These are phyloP conservation scores for Physaria fendleri DNA, from an alignment of 345 rosid genomes.

Conservation along the genomic window DNA sequence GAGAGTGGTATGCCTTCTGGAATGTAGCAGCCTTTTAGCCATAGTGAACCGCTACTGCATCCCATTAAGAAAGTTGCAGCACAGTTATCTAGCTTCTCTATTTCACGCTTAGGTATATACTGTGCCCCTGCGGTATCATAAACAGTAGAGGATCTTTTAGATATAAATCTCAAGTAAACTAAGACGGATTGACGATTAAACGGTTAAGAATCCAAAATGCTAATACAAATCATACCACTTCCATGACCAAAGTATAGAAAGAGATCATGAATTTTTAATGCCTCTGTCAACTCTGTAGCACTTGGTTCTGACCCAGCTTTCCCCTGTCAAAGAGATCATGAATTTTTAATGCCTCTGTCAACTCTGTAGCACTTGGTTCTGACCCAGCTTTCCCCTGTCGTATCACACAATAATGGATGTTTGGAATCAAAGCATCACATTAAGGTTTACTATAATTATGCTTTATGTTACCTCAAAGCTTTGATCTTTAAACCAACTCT, in stretches of 20 bases:
- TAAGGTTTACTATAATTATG: not conserved
- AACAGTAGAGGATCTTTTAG: not conserved
- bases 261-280: no score
- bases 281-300: no score
- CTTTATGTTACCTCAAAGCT: slow-evolving; percentile 61
- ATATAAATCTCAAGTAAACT: slow-evolving; percentile 9
- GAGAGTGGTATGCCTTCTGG: slow-evolving; percentile 75
- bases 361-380: slow-evolving; percentile 61
- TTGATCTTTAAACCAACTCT: slow-evolving; percentile 75
- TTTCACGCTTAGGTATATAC: slow-evolving; percentile 56
- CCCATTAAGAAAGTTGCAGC: slow-evolving; percentile 87
- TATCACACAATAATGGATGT: not conserved
- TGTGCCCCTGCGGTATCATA: slow-evolving; percentile 51
- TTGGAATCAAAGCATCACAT: not conserved
- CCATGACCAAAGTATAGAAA: slow-evolving; percentile 93
- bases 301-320: no score
- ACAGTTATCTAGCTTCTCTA: slow-evolving; percentile 69
- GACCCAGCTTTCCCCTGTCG: slow-evolving; percentile 83
- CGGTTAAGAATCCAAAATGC: not conserved
- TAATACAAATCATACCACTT: slow-evolving; percentile 55
- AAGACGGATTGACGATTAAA: not conserved
- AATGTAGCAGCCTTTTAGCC: slow-evolving; percentile 59
- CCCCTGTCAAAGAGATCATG: no score
- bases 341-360: slow-evolving; percentile 57
- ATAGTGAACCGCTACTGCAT: slow-evolving; percentile 83